A percentile compares a stretch with the other conserved stretches of the same genome.
These are phyloP conservation scores for Emiliania huxleyi DNA, from an alignment of 78 protist species.

Conservation along the genomic window DNA sequence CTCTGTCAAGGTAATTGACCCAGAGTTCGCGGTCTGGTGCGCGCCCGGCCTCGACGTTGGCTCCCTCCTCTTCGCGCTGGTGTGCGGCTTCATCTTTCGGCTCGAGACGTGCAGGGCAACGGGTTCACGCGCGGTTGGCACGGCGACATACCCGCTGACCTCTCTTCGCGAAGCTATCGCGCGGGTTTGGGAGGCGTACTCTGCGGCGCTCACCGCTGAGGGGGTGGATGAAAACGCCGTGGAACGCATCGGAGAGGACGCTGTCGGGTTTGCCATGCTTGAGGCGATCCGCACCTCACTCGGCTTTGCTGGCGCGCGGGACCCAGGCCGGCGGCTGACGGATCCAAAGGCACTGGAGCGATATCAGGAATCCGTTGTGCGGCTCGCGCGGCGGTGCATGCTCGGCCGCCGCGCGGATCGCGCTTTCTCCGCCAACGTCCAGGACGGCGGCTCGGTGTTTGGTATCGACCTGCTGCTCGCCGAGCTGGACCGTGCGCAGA, in stretches of 20 bases:
- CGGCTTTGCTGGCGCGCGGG: constrained; percentile 11
- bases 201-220: not conserved
- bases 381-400: no score
- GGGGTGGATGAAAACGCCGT: not conserved
- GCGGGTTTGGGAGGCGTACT: not conserved
- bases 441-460: no score
- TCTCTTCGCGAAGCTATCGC: no score
- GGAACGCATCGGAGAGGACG: not conserved
- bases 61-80: not conserved
- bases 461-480: no score
- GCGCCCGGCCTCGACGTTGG: not conserved
- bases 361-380: no score
- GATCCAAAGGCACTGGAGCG: no score
- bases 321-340: not conserved
- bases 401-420: no score
- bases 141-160: no score
- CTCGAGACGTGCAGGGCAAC: not conserved
- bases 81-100: not conserved
- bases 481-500: no score
- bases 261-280: not conserved
- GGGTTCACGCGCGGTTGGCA: not conserved
- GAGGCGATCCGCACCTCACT: not conserved
- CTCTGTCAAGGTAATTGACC: not conserved
- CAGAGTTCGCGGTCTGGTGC: not conserved
- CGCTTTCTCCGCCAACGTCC: no score